phyloP scores from a whole-genome alignment of 1,284 basidiomycete genomes.

The Heterobasidion occidentale region DNA sequence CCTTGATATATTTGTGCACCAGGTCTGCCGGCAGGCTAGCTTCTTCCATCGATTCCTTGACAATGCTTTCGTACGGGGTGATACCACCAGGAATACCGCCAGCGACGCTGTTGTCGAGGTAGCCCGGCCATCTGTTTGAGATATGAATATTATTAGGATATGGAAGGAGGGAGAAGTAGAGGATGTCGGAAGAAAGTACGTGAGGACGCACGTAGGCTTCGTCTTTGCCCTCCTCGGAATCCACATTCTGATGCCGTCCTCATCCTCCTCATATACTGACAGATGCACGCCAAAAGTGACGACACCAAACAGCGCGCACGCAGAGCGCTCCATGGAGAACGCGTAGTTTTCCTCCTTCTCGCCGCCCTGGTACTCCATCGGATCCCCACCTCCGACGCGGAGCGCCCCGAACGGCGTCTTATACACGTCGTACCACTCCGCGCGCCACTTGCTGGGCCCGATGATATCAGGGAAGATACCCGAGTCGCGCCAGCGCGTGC shows the following conservation, averaged over 20 bases:
- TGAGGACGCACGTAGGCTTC: constrained; percentile 71
- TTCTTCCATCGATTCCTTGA: constrained; percentile 93
- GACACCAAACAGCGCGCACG: constrained; percentile 83
- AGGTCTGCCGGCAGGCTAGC: constrained; percentile 68
- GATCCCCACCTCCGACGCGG: constrained; percentile 21
- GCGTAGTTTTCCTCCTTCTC: constrained; percentile 46
- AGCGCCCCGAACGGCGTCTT: constrained; percentile 54
- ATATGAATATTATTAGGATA: neutral
- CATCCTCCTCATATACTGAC: constrained; percentile 51
- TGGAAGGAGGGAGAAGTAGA: neutral
- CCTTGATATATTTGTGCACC: constrained; percentile 48
- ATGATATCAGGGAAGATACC: constrained; percentile 57
- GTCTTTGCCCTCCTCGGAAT: constrained; percentile 79
- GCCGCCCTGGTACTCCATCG: constrained; percentile 2
- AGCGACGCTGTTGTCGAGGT: constrained; percentile 74
- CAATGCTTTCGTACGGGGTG: constrained; percentile 64
- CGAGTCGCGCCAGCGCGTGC: constrained; percentile 62
- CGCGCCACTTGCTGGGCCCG: constrained; percentile 73
- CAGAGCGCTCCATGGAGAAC: constrained; percentile 86
- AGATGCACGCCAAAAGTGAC: constrained; percentile 88
- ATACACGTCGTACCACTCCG: constrained; percentile 81
- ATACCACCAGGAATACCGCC: constrained; percentile 78
- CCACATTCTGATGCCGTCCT: constrained; percentile 67
- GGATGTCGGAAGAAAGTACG: neutral
- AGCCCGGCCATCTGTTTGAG: constrained; percentile 58